Conservation (phyloP, 305 asterid genomes). For the Fraxinus dipetala region DNA sequence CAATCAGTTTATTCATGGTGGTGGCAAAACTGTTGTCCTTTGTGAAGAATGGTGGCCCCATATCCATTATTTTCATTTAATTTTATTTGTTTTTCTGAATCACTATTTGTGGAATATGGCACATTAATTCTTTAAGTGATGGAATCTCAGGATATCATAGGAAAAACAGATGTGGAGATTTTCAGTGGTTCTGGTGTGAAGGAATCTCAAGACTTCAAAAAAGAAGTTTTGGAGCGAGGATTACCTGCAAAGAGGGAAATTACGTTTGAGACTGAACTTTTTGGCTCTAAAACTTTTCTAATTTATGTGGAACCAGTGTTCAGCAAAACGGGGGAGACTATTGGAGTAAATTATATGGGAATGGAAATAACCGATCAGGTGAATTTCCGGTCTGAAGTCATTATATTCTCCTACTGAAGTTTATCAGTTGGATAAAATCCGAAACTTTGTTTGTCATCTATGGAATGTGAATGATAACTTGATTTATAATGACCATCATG, state of each 20-base stretch:
- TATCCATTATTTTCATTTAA: not conserved
- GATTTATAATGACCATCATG: not conserved
- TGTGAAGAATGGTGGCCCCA: not conserved
- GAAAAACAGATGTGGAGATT: constrained; percentile 84
- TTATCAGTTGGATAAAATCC: not conserved
- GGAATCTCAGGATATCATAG: constrained; percentile 74
- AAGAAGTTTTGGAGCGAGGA: constrained; percentile 77
- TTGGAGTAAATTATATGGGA: constrained; percentile 95
- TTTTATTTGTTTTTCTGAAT: not conserved
- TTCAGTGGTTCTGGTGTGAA: constrained; percentile 81
- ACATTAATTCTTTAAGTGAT: not conserved
- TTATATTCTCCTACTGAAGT: not conserved
- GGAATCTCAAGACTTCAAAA: constrained; percentile 90
- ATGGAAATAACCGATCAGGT: constrained; percentile 96
- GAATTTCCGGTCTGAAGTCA: not conserved
- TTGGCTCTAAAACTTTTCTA: constrained; percentile 72
- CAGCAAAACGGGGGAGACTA: constrained; percentile 80
- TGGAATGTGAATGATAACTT: not conserved
- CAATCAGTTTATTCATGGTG: not conserved
- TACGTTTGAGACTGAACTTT: constrained; percentile 78
- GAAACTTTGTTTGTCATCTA: not conserved
- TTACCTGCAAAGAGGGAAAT: constrained; percentile 84
- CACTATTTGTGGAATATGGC: not conserved
- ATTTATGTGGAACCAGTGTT: constrained; percentile 75
- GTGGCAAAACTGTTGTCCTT: not conserved